Evolutionary conservation across 495 filamentous ascomycete genomes (phyloP).

Genomic region (Poronia punctata): DNA sequence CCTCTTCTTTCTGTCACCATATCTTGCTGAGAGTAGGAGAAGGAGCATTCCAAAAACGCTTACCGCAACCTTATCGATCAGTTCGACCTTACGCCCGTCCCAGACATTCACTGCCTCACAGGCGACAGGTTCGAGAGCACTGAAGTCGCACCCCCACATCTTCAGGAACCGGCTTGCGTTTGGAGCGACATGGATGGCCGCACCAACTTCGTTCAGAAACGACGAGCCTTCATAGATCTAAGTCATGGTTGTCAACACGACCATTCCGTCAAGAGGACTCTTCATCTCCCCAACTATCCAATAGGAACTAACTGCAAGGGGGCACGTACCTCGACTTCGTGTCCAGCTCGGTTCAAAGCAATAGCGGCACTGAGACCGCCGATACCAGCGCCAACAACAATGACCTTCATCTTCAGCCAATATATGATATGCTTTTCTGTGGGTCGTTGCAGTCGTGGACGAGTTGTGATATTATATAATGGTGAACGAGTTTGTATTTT

Average conservation of each 20-base stretch:
- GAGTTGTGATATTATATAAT: too few species aligned
- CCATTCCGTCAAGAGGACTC: too few species aligned
- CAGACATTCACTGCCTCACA: background rate
- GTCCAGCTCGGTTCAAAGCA: slow-evolving; percentile 40
- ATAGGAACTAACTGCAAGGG: background rate
- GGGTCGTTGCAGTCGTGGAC: too few species aligned
- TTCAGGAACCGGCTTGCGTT: slow-evolving; percentile 41
- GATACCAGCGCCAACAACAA: slow-evolving; percentile 47
- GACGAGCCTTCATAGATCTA: slow-evolving; percentile 45
- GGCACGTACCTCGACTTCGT: slow-evolving; percentile 27
- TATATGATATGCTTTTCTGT: too few species aligned
- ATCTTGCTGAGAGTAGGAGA: background rate
- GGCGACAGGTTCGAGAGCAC: slow-evolving; percentile 33
- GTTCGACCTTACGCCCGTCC: background rate
- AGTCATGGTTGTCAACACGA: too few species aligned
- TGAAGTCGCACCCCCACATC: slow-evolving; percentile 39
- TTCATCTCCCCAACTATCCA: too few species aligned
- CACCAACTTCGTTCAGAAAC: slow-evolving; percentile 47
- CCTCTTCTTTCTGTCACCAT: background rate
- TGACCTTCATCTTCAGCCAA: slow-evolving; percentile 30
- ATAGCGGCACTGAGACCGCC: slow-evolving; percentile 47
- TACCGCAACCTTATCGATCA: background rate
- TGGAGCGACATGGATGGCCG: slow-evolving; percentile 45
- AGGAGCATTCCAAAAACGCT: background rate
- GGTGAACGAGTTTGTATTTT: too few species aligned